Percentiles rank a stretch among this genome's conserved stretches.
These are phyloP conservation scores for Pyricularia sp. DNA, from an alignment of 2,329 filamentous ascomycete genomes.

Conservation along the genomic window DNA sequence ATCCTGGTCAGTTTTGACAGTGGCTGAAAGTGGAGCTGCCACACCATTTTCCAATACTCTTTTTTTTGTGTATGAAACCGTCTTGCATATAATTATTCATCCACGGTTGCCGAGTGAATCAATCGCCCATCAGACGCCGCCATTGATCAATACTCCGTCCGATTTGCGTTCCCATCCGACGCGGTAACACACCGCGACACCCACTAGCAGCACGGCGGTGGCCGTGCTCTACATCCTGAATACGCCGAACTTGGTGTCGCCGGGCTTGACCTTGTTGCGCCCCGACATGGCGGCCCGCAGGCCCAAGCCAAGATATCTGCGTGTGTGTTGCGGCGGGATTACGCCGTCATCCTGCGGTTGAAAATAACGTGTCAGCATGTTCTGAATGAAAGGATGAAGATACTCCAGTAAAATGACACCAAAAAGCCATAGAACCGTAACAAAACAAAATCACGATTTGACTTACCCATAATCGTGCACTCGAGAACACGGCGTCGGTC, in stretches of 20 bases:
- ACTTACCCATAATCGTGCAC: slow-evolving; percentile 76
- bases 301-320: slow-evolving; percentile 63
- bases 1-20: slow-evolving; percentile 1
- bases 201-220: neutral
- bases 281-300: slow-evolving; percentile 63
- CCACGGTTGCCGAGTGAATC: neutral
- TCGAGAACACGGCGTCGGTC: slow-evolving; percentile 82
- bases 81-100: neutral
- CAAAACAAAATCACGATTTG: neutral
- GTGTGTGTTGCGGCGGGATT: slow-evolving; percentile 68
- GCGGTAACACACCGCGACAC: neutral
- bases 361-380: neutral
- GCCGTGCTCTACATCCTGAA: slow-evolving; percentile 58
- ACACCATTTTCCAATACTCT: neutral
- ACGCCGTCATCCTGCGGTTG: slow-evolving; percentile 59
- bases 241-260: slow-evolving; percentile 65
- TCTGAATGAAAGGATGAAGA: neutral
- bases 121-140: neutral
- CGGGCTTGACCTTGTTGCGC: slow-evolving; percentile 48
- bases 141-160: neutral
- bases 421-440: neutral
- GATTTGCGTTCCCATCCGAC: neutral
- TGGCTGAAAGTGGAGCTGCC: neutral
- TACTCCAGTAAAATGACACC: slow-evolving; percentile 5
- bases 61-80: neutral